phyloP scores from a whole-genome alignment of 2,329 filamentous ascomycete species.

The Botrytis deweyae region DNA sequence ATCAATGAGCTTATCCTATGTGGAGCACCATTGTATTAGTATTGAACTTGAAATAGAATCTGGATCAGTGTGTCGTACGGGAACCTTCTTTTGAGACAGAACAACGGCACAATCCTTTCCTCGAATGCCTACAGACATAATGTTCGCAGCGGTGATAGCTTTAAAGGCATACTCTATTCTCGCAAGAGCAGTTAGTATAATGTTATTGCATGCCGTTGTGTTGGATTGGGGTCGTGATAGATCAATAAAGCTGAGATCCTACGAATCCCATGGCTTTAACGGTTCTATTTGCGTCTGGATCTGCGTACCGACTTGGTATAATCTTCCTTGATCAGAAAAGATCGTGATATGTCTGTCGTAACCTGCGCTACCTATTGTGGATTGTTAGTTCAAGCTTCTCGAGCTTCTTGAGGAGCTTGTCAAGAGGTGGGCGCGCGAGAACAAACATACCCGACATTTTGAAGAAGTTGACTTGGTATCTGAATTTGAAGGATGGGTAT shows the following conservation, averaged over 20 bases:
- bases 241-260: conserved; percentile 22
- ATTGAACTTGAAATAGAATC: conserved; percentile 23
- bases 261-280: conserved; percentile 22
- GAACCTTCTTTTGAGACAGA: conserved; percentile 98
- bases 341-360: conserved; percentile 99
- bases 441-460: conserved; percentile 43
- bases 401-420: conserved; percentile 20
- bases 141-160: conserved; percentile 98
- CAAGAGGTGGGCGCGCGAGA: conserved; percentile 15
- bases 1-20: conserved; percentile 97
- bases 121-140: conserved; percentile 93
- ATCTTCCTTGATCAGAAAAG: conserved; percentile 96
- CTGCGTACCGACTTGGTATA: conserved; percentile 97
- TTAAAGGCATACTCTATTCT: conserved; percentile 98
- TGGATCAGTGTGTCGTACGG: conserved; percentile 59
- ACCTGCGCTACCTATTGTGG: conserved; percentile 68
- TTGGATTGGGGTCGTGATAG: conserved; percentile 20
- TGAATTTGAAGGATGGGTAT: not conserved
- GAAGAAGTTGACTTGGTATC: conserved; percentile 9
- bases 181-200: conserved; percentile 14
- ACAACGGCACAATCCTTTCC: conserved; percentile 98
- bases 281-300: conserved; percentile 19
- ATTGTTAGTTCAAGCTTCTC: conserved; percentile 32
- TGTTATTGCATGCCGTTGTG: conserved; percentile 10
- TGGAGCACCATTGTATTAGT: conserved; percentile 28